Base-by-base conservation (phyloP, 2,329 filamentous ascomycete genomes). In the Macroventuria anomochaeta region DNA sequence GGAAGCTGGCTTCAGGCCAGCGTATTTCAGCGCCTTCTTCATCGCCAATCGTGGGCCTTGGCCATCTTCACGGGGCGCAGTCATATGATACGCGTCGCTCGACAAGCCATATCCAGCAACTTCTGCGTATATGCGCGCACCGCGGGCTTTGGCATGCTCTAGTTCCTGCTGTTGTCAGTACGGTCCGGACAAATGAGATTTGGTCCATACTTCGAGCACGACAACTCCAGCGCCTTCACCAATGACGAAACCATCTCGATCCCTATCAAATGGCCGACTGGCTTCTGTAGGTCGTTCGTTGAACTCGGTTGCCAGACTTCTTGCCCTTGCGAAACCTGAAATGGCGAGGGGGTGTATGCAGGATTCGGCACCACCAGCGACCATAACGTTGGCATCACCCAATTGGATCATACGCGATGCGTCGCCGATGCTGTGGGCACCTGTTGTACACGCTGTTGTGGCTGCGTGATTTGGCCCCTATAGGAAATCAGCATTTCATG, bases 341-440 rank as follows among this genome's bases (percentile, higher is more conserved):
- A 97, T 89, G 1, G 93, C 90, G 36, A 99, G 81, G 8, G 95
- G 95, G 70, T 99, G 93, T 50, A 99, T 93, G 73, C 95, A 99
- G 0, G 93, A 92, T 75, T 99, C 95, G 7, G 93, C 86, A 23
- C 93, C 93, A 34, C 95, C 95, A n/a, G 95, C 92, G 7, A 99
- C 78, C 92, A 99, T 97, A 48, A 97, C 88, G 73, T 96, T 84
- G 38, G 93, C 93, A 71, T 97, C 93, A 6, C 92, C 93, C 68
- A 87, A 88, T n/a, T 88, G 85, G 57, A 99, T 93, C 71, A 97
- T 91, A 15, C 93, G 86, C n/a, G 90, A 88, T 5, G 95, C 95
- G 73, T 99, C 95, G 15, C 93, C 95, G 42, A 99, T 88, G 1
- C 93, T 92, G 77, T 99, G 95, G 1, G 93, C 91, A 10, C 95